Base-by-base conservation (phyloP, 208 protist genomes). In the Trypanosomatidae sp. region DNA sequence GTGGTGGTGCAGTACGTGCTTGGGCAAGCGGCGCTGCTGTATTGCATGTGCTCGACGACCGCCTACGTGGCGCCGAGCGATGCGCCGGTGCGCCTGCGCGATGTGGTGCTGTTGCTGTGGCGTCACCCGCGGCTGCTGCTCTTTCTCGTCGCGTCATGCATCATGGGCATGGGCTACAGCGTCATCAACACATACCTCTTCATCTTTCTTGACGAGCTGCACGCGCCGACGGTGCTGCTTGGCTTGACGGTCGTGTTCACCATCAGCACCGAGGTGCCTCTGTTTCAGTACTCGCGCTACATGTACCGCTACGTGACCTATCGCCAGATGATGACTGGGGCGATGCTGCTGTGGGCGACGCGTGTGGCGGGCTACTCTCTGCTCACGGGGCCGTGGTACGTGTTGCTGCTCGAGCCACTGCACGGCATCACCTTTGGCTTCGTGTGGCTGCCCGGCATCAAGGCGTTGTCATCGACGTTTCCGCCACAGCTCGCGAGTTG, bases 381-480 rank as follows among this genome's bases (percentile, higher is more conserved):
- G 10, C 51, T 85, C 8, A n/a, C 25, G 2, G 71, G 64, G 13
- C 72, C 80, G 30, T 85, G 73, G 68, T 28, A 58, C 30, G 72
- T 81, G 15, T 50, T 89, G 26, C 52, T 81, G 5, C 53, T 86
- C 16, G 75, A 86, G 38, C 73, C 76, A 10, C 53, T 87, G 28
- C 81, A 85, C 48, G 81, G 77, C 41, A 32, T 87, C 35, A 71
- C 73, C 22, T 91, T 84, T 49, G 69, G 47, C 46, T 47, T 76
- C 27, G 74, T 68, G 61, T 87, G 81, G 77, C 44, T 77, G 18
- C 59, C 71, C 4, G 63, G 55, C 8, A 30, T 85, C 19, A 43
- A 69, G 32, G 13, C 70, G 24, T 42, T 87, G 23, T 49, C 51
- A 27, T 20, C 37, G 7, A 52, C 53, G 25, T 78, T 81, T 43